Conservation (phyloP, 257 asterid genomes). For the Solanum chilense region DNA sequence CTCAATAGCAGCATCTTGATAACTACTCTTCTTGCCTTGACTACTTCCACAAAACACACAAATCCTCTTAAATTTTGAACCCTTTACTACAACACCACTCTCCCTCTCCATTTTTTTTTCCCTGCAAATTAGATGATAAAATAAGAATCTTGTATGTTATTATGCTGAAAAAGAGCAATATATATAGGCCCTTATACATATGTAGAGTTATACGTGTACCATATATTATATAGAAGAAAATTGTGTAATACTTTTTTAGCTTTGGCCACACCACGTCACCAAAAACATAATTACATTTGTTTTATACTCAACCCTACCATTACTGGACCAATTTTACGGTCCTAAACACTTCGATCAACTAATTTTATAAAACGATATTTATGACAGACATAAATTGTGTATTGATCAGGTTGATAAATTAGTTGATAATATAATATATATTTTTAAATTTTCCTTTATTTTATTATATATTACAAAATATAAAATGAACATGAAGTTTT, state of each 20-base stretch:
- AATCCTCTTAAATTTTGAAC: slow-evolving; percentile 35
- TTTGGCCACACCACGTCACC: background rate
- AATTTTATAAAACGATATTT: no score
- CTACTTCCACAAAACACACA: slow-evolving; percentile 56
- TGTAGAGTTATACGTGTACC: background rate
- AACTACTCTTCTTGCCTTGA: slow-evolving; percentile 28
- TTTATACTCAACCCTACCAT: background rate
- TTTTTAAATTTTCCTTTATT: background rate
- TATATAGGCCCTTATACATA: background rate
- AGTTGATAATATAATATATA: no score
- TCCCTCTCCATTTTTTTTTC: slow-evolving; percentile 5
- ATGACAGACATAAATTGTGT: no score
- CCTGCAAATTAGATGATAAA: background rate
- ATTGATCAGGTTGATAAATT: background rate
- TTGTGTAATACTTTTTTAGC: background rate
- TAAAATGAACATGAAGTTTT: background rate
- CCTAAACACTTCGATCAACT: background rate
- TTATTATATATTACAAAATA: no score
- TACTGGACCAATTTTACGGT: background rate
- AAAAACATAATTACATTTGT: background rate
- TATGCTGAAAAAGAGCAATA: background rate
- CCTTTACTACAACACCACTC: background rate
- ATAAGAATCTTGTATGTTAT: background rate
- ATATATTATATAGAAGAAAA: background rate
- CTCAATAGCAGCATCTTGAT: slow-evolving; percentile 37